Evolutionary conservation across 495 filamentous ascomycete genomes (phyloP).

Genomic region (Penicillium malachiteum): DNA sequence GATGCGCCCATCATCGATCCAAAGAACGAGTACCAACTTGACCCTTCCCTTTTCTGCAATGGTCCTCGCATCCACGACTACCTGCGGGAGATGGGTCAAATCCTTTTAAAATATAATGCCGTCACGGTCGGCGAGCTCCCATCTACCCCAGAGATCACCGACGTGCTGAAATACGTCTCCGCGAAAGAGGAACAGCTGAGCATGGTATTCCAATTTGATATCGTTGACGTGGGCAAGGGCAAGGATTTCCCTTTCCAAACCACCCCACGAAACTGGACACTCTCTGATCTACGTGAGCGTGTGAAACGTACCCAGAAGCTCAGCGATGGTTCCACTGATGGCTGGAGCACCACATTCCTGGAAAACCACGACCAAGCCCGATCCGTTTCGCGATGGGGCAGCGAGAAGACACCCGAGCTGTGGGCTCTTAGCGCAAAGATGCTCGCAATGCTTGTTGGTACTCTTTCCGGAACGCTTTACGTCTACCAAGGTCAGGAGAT

Average conservation of each 20-base stretch:
- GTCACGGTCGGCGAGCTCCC: slow-evolving; percentile 56
- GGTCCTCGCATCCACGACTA: slow-evolving; percentile 59
- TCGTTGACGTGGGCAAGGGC: slow-evolving; percentile 49
- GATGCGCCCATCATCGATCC: slow-evolving; percentile 45
- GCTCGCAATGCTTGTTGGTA: slow-evolving; percentile 51
- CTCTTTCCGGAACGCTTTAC: slow-evolving; percentile 50
- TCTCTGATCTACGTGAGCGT: slow-evolving; percentile 39
- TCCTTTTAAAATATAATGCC: slow-evolving; percentile 45
- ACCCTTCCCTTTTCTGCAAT: slow-evolving; percentile 50
- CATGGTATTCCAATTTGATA: slow-evolving; percentile 58
- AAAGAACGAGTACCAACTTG: slow-evolving; percentile 42
- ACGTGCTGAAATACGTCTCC: slow-evolving; percentile 48
- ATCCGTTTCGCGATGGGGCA: slow-evolving; percentile 44
- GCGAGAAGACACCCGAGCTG: slow-evolving; percentile 42
- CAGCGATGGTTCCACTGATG: slow-evolving; percentile 46
- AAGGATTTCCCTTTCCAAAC: slow-evolving; percentile 37
- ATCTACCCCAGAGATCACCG: slow-evolving; percentile 37
- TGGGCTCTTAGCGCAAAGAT: slow-evolving; percentile 50
- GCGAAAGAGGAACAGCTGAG: slow-evolving; percentile 43
- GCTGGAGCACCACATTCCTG: slow-evolving; percentile 51
- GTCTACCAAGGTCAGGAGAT: slow-evolving; percentile 60
- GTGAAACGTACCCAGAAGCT: slow-evolving; percentile 41
- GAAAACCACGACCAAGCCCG: slow-evolving; percentile 46
- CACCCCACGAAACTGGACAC: slow-evolving; percentile 37
- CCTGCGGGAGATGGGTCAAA: slow-evolving; percentile 42